Percentiles rank a stretch among this genome's conserved stretches.
Evolutionary conservation across 2,329 filamentous ascomycete genomes (phyloP).

Genomic region (Pseudogymnoascus pannorum): DNA sequence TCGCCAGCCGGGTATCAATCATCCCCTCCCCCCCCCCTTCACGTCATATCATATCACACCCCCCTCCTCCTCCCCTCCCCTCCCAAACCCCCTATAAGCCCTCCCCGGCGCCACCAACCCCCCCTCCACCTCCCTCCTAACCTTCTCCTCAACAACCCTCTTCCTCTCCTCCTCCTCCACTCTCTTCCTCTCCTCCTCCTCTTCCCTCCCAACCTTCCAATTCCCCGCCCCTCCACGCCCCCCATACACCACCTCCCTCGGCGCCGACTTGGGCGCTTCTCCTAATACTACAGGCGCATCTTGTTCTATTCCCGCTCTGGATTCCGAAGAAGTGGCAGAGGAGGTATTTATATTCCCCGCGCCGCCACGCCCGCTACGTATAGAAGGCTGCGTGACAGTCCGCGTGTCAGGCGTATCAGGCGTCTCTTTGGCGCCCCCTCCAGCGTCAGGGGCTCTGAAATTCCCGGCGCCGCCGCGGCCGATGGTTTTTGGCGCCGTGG

Average conservation of each 20-base stretch:
- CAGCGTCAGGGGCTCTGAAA: slow-evolving; percentile 33
- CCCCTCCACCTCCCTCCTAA: slow-evolving; percentile 40
- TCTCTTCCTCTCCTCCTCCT: slow-evolving; percentile 20
- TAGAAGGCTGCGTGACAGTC: background rate
- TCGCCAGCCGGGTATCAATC: background rate
- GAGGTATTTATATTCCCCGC: background rate
- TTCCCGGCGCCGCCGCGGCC: slow-evolving; percentile 60
- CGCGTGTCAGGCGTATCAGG: slow-evolving; percentile 10
- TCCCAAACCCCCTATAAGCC: slow-evolving; percentile 31
- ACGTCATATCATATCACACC: background rate
- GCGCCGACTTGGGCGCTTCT: background rate
- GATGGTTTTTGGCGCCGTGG: slow-evolving; percentile 9
- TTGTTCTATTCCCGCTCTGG: too few species aligned
- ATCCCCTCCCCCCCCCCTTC: background rate
- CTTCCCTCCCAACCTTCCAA: slow-evolving; percentile 32
- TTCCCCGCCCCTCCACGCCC: slow-evolving; percentile 55
- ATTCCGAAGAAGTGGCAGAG: background rate
- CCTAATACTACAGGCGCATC: background rate
- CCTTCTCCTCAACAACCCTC: too few species aligned
- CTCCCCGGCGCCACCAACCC: slow-evolving; percentile 41
- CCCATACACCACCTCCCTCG: slow-evolving; percentile 11
- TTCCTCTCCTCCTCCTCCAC: slow-evolving; percentile 29
- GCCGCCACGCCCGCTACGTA: background rate
- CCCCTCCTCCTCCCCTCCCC: slow-evolving; percentile 12
- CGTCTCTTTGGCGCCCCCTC: too few species aligned